Evolutionary conservation across 2,329 filamentous ascomycete genomes (phyloP).

Genomic region (Fusarium algeriense): DNA sequence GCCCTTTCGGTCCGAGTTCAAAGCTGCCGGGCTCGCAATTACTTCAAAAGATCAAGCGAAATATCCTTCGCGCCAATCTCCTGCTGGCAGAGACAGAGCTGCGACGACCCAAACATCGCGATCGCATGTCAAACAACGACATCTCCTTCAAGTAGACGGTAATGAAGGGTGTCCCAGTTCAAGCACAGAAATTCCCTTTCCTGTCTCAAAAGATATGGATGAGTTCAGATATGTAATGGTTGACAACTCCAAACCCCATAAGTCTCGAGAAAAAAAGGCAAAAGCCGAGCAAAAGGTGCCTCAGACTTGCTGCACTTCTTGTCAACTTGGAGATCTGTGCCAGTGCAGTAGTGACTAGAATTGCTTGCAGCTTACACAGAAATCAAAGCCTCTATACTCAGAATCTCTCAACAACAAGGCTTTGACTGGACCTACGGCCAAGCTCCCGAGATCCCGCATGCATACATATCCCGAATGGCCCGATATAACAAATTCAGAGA

Average conservation of each 20-base stretch:
- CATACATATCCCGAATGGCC: conserved; percentile 35
- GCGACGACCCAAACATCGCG: conserved; percentile 6
- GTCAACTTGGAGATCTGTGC: conserved; percentile 43
- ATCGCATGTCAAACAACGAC: not conserved
- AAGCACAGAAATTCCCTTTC: conserved; percentile 51
- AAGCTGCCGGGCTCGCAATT: conserved; percentile 66
- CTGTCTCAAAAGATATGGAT: conserved; percentile 46
- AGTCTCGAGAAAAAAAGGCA: conserved; percentile 39
- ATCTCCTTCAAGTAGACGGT: conserved; percentile 50
- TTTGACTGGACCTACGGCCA: conserved; percentile 26
- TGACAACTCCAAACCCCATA: conserved; percentile 46
- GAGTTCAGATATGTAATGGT: conserved; percentile 53
- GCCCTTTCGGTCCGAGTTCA: conserved; percentile 66
- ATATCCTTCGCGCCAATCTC: conserved; percentile 1
- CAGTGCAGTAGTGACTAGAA: conserved; percentile 39
- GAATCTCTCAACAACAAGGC: not conserved
- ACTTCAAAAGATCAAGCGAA: conserved; percentile 63
- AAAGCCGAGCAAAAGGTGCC: conserved; percentile 12
- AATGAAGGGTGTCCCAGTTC: conserved; percentile 43
- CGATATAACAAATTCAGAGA: not conserved
- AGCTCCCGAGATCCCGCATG: conserved; percentile 13
- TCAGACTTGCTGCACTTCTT: conserved; percentile 47
- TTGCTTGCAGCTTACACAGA: conserved; percentile 38
- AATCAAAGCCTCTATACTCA: conserved; percentile 16
- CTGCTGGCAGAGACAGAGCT: conserved; percentile 23